Base-by-base conservation (phyloP, 257 asterid genomes). In the Capsicum pubescens region DNA sequence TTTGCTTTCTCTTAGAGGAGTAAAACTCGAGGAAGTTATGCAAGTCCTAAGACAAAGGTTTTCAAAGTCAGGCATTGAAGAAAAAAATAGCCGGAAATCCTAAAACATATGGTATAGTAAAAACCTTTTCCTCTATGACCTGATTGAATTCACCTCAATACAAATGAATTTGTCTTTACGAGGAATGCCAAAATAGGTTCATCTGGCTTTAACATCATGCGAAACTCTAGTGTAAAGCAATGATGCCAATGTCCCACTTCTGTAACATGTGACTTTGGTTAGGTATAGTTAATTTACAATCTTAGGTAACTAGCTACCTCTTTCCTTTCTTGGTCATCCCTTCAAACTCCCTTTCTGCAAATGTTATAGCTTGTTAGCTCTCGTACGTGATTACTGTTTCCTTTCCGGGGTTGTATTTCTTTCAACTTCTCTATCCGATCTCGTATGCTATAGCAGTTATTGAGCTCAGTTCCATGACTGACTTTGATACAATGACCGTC, bases 1-100 rank as follows among this genome's bases (percentile, higher is more conserved):
- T 81, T 87, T 96, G 86, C 87, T 96, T 60, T 89, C 92, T 50
- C 84, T 72, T n/a, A 92, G 88, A 86, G 98, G 89, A 59, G 97
- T 93, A 5, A 88, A 91, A 86, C 10, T 94, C 0, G 98, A 94
- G 89, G 97, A 94, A n/a, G 97, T 90, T 84, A 88, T 94, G 70
- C 88, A 92, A 83, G 91, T 91, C 42, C 90, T 96, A 21, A 90
- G 99, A 84, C 83, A 89, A 50, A 90, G 99, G 83, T 96, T 96
- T 85, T 82, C 94, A 9, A 89, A 88, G 82, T 96, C 99, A 1
- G 98, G 99, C 63, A 89, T 96, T 59, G 94, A 94, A 83, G 99
- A 94, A 83, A 93, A 96, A 89, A 88, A 83, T 46, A 91, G 92
- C 69, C 94, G 98, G 17, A 88, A 86, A 86, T 85, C 88, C 19